Evolutionary conservation across 2,329 filamentous ascomycete species (phyloP).

Genomic region (Fusarium devonianum): DNA sequence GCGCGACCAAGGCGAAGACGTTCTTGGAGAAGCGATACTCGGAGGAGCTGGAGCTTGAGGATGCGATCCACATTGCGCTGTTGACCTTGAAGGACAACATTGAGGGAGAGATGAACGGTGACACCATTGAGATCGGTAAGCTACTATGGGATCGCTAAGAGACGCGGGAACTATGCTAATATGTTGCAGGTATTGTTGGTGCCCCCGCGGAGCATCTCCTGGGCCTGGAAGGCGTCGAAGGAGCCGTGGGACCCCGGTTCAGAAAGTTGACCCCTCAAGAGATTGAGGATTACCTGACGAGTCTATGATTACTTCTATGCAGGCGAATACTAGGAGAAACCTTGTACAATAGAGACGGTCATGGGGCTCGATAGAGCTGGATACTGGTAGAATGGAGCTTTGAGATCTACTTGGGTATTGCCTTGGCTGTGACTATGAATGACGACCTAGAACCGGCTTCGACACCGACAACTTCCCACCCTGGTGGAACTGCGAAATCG

Average conservation of each 20-base stretch:
- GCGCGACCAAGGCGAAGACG: slow-evolving; percentile 96
- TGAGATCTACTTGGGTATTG: slow-evolving; percentile 15
- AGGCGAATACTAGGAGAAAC: slow-evolving; percentile 40
- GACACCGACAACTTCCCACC: slow-evolving; percentile 50
- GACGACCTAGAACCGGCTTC: slow-evolving; percentile 58
- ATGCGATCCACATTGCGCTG: slow-evolving; percentile 97
- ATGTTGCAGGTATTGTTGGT: slow-evolving; percentile 80
- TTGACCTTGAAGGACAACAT: slow-evolving; percentile 99
- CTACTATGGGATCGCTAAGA: background rate
- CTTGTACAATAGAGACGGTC: slow-evolving; percentile 60
- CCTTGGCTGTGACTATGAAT: slow-evolving; percentile 54
- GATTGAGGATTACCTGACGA: slow-evolving; percentile 99
- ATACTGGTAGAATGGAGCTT: slow-evolving; percentile 31
- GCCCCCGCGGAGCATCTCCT: slow-evolving; percentile 92
- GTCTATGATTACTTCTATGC: slow-evolving; percentile 70
- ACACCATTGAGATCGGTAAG: slow-evolving; percentile 96
- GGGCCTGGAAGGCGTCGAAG: slow-evolving; percentile 88
- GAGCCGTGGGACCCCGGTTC: slow-evolving; percentile 85
- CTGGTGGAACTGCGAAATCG: slow-evolving; percentile 37
- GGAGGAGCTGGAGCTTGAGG: slow-evolving; percentile 94
- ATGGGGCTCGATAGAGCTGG: slow-evolving; percentile 47
- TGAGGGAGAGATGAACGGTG: slow-evolving; percentile 98
- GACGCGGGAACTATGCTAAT: slow-evolving; percentile 31
- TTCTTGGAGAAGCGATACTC: slow-evolving; percentile 99
- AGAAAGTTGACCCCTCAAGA: slow-evolving; percentile 95